Evolutionary conservation across 768 basidiomycete genomes (phyloP).

Genomic region (Psilocybe azurescens): DNA sequence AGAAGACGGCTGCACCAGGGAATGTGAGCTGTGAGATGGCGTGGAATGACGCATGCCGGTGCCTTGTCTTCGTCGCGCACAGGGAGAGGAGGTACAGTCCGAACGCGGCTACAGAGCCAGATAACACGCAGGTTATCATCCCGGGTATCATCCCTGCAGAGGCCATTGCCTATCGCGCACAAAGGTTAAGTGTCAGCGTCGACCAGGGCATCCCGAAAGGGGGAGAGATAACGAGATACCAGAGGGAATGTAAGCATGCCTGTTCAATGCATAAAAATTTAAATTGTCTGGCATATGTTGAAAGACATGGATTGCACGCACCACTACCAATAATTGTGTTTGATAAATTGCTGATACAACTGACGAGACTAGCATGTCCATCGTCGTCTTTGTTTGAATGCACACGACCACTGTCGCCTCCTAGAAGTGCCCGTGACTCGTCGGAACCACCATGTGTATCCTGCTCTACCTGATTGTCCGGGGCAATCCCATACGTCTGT

Average conservation of each 20-base stretch:
- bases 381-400: slow-evolving; percentile 41
- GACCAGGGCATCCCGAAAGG: background rate
- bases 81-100: slow-evolving; percentile 89
- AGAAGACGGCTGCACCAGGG: slow-evolving; percentile 85
- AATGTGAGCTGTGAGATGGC: slow-evolving; percentile 86
- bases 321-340: slow-evolving; percentile 96
- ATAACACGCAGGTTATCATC: slow-evolving; percentile 84
- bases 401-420: slow-evolving; percentile 36
- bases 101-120: slow-evolving; percentile 76
- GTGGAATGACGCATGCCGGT: slow-evolving; percentile 83
- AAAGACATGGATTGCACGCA: slow-evolving; percentile 35
- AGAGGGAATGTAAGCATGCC: slow-evolving; percentile 91
- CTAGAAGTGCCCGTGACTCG: slow-evolving; percentile 69
- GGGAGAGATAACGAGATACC: slow-evolving; percentile 41
- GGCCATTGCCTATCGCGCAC: slow-evolving; percentile 73
- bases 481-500: slow-evolving; percentile 68
- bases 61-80: slow-evolving; percentile 78
- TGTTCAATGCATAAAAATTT: slow-evolving; percentile 29
- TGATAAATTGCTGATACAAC: slow-evolving; percentile 78
- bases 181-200: slow-evolving; percentile 12
- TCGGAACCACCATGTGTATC: slow-evolving; percentile 29
- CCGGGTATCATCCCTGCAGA: slow-evolving; percentile 91
- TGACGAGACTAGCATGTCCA: slow-evolving; percentile 72
- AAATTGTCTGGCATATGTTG: background rate
- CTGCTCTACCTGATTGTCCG: slow-evolving; percentile 37